Evolutionary conservation across 2,329 filamentous ascomycete species (phyloP), one percentile per base, ranked within the genome.

Genomic region (Trichoderma breve): DNA sequence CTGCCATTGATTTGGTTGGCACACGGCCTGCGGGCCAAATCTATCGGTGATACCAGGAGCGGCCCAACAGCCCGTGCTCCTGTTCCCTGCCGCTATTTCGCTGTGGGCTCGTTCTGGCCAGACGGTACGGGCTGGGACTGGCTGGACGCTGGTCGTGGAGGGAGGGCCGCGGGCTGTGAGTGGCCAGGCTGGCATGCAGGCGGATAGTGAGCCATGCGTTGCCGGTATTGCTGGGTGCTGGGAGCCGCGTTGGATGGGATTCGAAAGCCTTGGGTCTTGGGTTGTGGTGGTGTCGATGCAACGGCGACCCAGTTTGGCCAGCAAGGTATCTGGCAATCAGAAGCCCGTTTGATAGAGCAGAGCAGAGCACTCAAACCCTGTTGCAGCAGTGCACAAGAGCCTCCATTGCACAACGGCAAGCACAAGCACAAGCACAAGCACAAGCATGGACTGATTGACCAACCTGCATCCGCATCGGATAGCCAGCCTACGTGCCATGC

Each of bases 11-110:
- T 36, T 36, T 36, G 34, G 34, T 36, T 51, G 65, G 36, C 36
- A 36, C 65, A 67, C 64, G 65, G 65, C 65, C 43, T 65, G 53
- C 65, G 34, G 51, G 51, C 30, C 51, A 68, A 57, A 67, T 67
- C 51, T 34, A 36, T 71, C 70, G 70, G 53, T 66, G 70, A 66
- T 66, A 66, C 61, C 69, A 71, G 21, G 66, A 58, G 69, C 69
- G 55, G 57, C 30, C 32, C 30, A 57, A 53, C 55, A 53, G 34
- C 34, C 65, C 43, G 43, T 47, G 18, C 43, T 47, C 18, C 18
- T 47, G 18, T 66, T 18, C 24, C 32, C 32, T 58, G 47, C 30
- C 30, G 53, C 53, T 57, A 30, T n/a, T 58, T 47, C 43, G 64
- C 64, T 57, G 51, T 36, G 64, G 47, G 47, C 43, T 21, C 9